Conservation (phyloP, 2,329 filamentous ascomycete genomes). For the Fusarium sp. region DNA sequence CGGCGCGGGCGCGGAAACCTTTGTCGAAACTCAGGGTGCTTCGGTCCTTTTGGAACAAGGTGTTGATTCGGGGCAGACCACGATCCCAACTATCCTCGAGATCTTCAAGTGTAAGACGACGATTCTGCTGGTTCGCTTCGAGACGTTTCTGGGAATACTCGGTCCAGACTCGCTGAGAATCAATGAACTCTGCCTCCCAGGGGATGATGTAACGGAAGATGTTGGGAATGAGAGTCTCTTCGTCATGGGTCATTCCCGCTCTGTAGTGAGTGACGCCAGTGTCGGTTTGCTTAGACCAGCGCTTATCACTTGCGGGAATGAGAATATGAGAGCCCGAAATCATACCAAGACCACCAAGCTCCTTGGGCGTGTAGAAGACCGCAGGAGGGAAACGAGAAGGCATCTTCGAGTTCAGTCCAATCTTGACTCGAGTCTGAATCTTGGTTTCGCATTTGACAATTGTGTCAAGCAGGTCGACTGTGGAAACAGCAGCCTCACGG, state of each 20-base stretch:
- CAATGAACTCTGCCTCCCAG: slow-evolving; percentile 99
- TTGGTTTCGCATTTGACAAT: slow-evolving; percentile 99
- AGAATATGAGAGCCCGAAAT: slow-evolving; percentile 98
- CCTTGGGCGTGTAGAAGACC: slow-evolving; percentile 98
- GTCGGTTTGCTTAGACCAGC: slow-evolving; percentile 98
- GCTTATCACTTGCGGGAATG: slow-evolving; percentile 96
- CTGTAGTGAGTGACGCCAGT: slow-evolving; percentile 97
- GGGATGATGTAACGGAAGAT: slow-evolving; percentile 99
- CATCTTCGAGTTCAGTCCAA: slow-evolving; percentile 99
- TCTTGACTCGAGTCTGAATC: slow-evolving; percentile 98
- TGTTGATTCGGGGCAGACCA: slow-evolving; percentile 97
- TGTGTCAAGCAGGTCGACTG: slow-evolving; percentile 91
- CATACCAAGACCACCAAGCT: slow-evolving; percentile 96
- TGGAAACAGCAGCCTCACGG: slow-evolving; percentile 95
- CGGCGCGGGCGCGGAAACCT: slow-evolving; percentile 92
- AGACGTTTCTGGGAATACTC: slow-evolving; percentile 98
- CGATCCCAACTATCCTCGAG: slow-evolving; percentile 99
- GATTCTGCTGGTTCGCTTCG: slow-evolving; percentile 97
- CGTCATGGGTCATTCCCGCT: slow-evolving; percentile 97
- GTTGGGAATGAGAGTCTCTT: slow-evolving; percentile 97
- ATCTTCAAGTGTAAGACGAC: slow-evolving; percentile 92
- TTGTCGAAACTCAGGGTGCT: slow-evolving; percentile 98
- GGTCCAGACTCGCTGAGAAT: slow-evolving; percentile 98
- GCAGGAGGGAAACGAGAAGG: slow-evolving; percentile 97
- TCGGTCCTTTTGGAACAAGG: slow-evolving; percentile 97